Conservation (phyloP, 1,284 basidiomycete species). For the Lignosus rhinocerotis region DNA sequence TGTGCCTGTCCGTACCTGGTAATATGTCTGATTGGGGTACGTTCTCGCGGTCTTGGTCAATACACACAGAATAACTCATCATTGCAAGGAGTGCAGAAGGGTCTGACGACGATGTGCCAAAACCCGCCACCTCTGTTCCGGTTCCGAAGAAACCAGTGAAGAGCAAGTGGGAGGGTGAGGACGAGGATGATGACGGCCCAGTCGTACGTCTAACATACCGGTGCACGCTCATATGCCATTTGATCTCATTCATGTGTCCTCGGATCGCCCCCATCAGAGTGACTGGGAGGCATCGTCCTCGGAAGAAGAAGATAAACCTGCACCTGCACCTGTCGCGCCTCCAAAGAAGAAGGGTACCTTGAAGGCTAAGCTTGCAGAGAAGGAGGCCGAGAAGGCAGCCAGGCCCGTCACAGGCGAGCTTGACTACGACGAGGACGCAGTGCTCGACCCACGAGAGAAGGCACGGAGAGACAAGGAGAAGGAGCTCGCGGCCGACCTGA, state of each 20-base stretch:
- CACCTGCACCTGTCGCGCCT: slow-evolving; percentile 51
- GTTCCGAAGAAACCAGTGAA: slow-evolving; percentile 44
- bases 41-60: not conserved
- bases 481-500: slow-evolving; percentile 84
- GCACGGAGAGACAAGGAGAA: slow-evolving; percentile 73
- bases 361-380: slow-evolving; percentile 88
- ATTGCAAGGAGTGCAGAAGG: slow-evolving; percentile 40
- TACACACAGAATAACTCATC: slow-evolving; percentile 21
- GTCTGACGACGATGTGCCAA: slow-evolving; percentile 51
- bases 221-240: not conserved
- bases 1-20: not conserved
- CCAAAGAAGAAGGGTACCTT: slow-evolving; percentile 89
- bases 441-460: slow-evolving; percentile 80
- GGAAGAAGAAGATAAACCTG: slow-evolving; percentile 61
- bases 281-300: slow-evolving; percentile 88
- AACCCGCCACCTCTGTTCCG: slow-evolving; percentile 42
- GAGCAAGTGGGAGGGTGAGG: slow-evolving; percentile 85
- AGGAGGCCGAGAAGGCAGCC: slow-evolving; percentile 69
- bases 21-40: slow-evolving; percentile 25
- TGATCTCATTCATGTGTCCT: slow-evolving; percentile 6
- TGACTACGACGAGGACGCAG: slow-evolving; percentile 73
- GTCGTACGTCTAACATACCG: slow-evolving; percentile 44
- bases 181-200: slow-evolving; percentile 72
- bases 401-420: slow-evolving; percentile 43
- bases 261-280: slow-evolving; percentile 53